Conservation (phyloP, 2,329 filamentous ascomycete genomes). For the Claviceps monticola region DNA sequence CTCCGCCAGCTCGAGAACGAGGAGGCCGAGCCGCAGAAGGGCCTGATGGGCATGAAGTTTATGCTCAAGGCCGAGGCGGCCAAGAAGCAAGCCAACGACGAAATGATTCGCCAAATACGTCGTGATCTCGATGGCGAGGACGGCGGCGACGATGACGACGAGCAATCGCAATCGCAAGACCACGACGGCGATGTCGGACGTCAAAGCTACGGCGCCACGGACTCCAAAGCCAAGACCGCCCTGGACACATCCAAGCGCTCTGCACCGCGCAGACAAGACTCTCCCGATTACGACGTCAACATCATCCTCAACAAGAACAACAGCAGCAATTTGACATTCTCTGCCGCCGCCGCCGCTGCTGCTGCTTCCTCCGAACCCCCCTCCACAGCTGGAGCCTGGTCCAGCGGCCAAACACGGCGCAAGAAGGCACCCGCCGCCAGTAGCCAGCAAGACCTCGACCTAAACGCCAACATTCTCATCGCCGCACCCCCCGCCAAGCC, state of each 20-base stretch:
- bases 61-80: slow-evolving; percentile 82
- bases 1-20: slow-evolving; percentile 29
- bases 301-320: slow-evolving; percentile 14
- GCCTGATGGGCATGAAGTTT: slow-evolving; percentile 76
- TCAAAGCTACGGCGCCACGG: slow-evolving; percentile 46
- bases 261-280: slow-evolving; percentile 16
- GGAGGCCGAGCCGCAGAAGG: slow-evolving; percentile 44
- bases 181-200: slow-evolving; percentile 47
- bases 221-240: slow-evolving; percentile 11
- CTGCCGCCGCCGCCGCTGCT: slow-evolving; percentile 7
- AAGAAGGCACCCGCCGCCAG: slow-evolving; percentile 19
- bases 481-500: slow-evolving; percentile 6
- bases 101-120: slow-evolving; percentile 54
- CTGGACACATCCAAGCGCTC: slow-evolving; percentile 15
- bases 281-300: slow-evolving; percentile 14
- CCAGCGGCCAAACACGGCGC: slow-evolving; percentile 22
- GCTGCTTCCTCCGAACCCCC: slow-evolving; percentile 10
- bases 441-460: slow-evolving; percentile 24
- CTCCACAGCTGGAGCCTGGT: slow-evolving; percentile 27
- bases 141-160: not conserved
- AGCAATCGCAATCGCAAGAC: slow-evolving; percentile 24
- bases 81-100: slow-evolving; percentile 67
- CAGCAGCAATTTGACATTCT: not conserved
- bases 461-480: slow-evolving; percentile 22
- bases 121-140: slow-evolving; percentile 50